Conservation (phyloP, 2,329 filamentous ascomycete species). For the Bisporella sp. region DNA sequence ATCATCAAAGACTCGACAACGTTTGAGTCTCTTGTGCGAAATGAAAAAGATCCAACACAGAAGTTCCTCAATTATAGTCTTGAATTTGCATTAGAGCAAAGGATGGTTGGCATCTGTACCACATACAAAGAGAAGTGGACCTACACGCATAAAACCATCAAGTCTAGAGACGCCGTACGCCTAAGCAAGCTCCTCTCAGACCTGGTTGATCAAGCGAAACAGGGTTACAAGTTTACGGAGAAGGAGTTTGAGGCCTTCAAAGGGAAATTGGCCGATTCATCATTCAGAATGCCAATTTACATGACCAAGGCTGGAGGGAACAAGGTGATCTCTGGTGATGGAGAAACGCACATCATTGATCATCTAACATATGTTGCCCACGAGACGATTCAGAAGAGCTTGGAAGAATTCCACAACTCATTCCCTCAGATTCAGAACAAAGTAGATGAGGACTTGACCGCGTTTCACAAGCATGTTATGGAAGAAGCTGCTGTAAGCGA, state of each 20-base stretch:
- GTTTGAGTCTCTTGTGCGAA: constrained; percentile 19
- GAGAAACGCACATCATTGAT: constrained; percentile 53
- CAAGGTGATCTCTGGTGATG: not conserved
- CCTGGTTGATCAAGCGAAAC: constrained; percentile 52
- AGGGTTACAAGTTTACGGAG: constrained; percentile 42
- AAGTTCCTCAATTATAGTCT: constrained; percentile 48
- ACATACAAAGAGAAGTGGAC: constrained; percentile 55
- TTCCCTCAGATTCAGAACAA: constrained; percentile 6
- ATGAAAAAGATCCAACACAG: constrained; percentile 7
- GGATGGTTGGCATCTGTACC: constrained; percentile 57
- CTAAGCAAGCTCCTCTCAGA: constrained; percentile 46
- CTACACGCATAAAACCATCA: constrained; percentile 50
- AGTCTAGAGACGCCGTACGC: constrained; percentile 34
- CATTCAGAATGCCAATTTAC: constrained; percentile 33
- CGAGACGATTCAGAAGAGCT: constrained; percentile 27
- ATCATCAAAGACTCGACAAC: constrained; percentile 41
- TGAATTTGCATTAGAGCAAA: constrained; percentile 48
- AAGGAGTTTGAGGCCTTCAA: constrained; percentile 34
- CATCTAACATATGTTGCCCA: constrained; percentile 52
- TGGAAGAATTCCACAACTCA: constrained; percentile 19
- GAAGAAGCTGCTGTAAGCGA: constrained; percentile 1
- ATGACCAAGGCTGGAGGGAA: constrained; percentile 20
- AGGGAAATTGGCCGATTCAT: not conserved
- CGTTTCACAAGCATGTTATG: too few relatives aligned
- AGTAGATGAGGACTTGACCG: too few relatives aligned